Base-by-base conservation (phyloP, 306 rosid genomes). In the Heteromeles arbutifolia region DNA sequence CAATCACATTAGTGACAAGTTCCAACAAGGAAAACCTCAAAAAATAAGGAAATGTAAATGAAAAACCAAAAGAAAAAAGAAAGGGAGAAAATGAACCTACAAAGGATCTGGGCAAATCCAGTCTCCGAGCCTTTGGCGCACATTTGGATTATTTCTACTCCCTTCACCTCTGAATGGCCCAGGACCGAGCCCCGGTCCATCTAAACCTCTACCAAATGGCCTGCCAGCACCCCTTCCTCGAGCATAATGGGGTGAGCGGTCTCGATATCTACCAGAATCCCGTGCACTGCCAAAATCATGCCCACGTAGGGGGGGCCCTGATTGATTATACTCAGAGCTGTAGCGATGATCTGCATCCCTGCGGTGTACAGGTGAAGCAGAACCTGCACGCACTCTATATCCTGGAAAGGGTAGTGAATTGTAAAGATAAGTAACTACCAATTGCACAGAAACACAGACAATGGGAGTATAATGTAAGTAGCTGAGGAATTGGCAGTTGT, bases 61-160 rank as follows among this genome's bases (percentile, higher is more conserved):
- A 37, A 9, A 22, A 65, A 59, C 39, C 26, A 41, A 62, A 41
- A 21, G 39, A 62, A 31, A 67, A 24, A 31, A 5, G 11, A 61
- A 39, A 37, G 13, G 15, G 58, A 17, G 28, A 29, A 7, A 64
- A 67, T 8, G 82, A 31, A 80, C 97, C 87, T 82, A 95, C 98
- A 72, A 3, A 50, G 90, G 87, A 84, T 94, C 97, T 6, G 92
- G 67, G 79, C 98, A 95, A 76, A 85, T 25, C 98, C 98, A 95
- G 75, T 95, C 98, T 71, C 97, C 98, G 19, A 89, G 92, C 83
- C 98, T 86, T 69, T 96, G 98, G 39, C 90, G 96, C 74, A 95
- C 96, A 80, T 90, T 95, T 44, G 97, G 95, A 82, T 95, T 90
- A 77, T 89, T 91, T 82, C 93, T 92, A 64, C 84, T 70, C 48